These are phyloP conservation scores for Candida wancherniae DNA, from an alignment of 805 yeast genomes.

Conservation along the genomic window DNA sequence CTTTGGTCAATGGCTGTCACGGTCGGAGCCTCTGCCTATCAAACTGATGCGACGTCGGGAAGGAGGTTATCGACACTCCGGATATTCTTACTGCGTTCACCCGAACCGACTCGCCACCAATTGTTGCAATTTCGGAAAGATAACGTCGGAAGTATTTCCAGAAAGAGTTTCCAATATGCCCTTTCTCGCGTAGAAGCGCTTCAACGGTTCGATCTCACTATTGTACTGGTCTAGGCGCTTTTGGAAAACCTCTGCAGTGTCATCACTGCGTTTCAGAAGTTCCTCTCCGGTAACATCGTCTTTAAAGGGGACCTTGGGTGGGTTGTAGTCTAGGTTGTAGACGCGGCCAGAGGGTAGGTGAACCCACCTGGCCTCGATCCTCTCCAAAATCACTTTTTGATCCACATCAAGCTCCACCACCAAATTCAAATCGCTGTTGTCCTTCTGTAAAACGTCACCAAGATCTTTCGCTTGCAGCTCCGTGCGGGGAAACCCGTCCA, in stretches of 20 bases:
- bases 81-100: background rate
- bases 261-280: slow-evolving; percentile 74
- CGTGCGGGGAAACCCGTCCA: slow-evolving; percentile 94
- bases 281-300: slow-evolving; percentile 93
- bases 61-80: no score
- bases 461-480: slow-evolving; percentile 62
- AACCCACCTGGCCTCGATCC: slow-evolving; percentile 83
- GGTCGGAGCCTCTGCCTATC: no score
- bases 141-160: slow-evolving; percentile 81
- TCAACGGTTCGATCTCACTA: slow-evolving; percentile 56
- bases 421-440: slow-evolving; percentile 50
- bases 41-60: no score
- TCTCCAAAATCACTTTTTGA: slow-evolving; percentile 69
- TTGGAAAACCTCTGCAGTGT: slow-evolving; percentile 67
- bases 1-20: no score
- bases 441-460: slow-evolving; percentile 36
- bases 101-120: slow-evolving; percentile 25
- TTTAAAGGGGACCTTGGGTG: slow-evolving; percentile 74
- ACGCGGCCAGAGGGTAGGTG: slow-evolving; percentile 83
- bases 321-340: slow-evolving; percentile 81
- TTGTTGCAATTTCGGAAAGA: slow-evolving; percentile 62
- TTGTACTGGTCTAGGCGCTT: slow-evolving; percentile 63
- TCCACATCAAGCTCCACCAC: slow-evolving; percentile 90
- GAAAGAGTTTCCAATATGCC: slow-evolving; percentile 49
- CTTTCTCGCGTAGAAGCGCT: slow-evolving; percentile 48